Evolutionary conservation across 2,329 filamentous ascomycete genomes (phyloP).

Genomic region (Xylaria sp.): DNA sequence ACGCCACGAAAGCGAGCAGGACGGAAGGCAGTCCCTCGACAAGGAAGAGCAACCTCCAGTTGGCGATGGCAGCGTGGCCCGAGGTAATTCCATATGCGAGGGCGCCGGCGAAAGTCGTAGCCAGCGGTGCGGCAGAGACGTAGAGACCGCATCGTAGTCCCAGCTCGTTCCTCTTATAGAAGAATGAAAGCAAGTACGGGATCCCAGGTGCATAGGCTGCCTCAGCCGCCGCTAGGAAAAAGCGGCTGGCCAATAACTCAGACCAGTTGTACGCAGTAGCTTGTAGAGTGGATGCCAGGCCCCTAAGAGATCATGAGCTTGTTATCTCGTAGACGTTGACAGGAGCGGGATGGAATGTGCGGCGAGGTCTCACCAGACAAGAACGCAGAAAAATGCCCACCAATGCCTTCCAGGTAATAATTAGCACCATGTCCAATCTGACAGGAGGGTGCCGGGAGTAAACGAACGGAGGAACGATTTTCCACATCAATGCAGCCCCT

Average conservation of each 20-base stretch:
- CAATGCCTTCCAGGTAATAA: slow-evolving; percentile 36
- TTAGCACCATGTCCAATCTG: slow-evolving; percentile 18
- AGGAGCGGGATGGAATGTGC: not conserved
- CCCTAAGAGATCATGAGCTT: slow-evolving; percentile 39
- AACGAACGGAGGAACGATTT: slow-evolving; percentile 54
- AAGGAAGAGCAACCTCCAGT: slow-evolving; percentile 51
- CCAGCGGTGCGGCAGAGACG: slow-evolving; percentile 66
- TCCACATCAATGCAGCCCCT: slow-evolving; percentile 57
- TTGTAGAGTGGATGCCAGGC: slow-evolving; percentile 48
- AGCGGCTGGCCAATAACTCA: slow-evolving; percentile 49
- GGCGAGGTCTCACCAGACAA: slow-evolving; percentile 45
- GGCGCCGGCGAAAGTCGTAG: slow-evolving; percentile 76
- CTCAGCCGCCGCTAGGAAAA: slow-evolving; percentile 49
- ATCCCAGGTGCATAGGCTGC: slow-evolving; percentile 51
- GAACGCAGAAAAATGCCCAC: slow-evolving; percentile 48
- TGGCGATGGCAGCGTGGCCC: slow-evolving; percentile 65
- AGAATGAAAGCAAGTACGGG: slow-evolving; percentile 52
- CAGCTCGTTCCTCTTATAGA: slow-evolving; percentile 58
- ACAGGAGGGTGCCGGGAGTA: not conserved
- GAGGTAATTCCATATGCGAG: slow-evolving; percentile 76
- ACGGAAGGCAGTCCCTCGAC: slow-evolving; percentile 53
- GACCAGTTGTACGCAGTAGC: slow-evolving; percentile 49
- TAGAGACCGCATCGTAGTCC: slow-evolving; percentile 54
- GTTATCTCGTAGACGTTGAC: not conserved
- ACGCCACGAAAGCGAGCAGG: slow-evolving; percentile 48